phyloP scores from a whole-genome alignment of 2,329 filamentous ascomycete genomes.

The Rutstroemia sp. region DNA sequence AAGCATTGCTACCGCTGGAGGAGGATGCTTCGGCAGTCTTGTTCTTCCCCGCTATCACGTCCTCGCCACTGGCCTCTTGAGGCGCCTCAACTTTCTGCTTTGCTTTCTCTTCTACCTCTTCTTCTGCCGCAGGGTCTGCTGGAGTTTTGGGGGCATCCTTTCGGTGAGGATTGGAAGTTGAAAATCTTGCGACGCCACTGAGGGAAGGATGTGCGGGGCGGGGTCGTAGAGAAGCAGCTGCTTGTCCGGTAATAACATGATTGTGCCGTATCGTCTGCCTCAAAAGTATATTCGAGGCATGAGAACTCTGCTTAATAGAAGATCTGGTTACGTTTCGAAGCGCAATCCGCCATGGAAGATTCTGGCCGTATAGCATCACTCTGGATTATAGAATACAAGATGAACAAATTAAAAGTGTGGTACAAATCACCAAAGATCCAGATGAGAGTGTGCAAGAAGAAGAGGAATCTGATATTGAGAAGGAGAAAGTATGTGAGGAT shows the following conservation, averaged over 20 bases:
- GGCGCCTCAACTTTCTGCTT: conserved; percentile 28
- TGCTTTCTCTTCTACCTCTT: conserved; percentile 33
- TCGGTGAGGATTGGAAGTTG: conserved; percentile 42
- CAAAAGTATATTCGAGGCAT: conserved; percentile 13
- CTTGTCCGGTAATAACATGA: conserved; percentile 48
- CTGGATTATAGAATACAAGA: conserved; percentile 1
- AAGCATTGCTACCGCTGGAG: conserved; percentile 16
- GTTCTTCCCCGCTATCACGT: conserved; percentile 34
- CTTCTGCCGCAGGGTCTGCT: conserved; percentile 32
- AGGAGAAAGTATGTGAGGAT: too few species aligned
- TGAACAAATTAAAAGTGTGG: not conserved
- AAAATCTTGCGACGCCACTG: conserved; percentile 36
- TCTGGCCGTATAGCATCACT: conserved; percentile 56
- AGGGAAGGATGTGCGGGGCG: conserved; percentile 46
- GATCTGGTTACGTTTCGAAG: conserved; percentile 26
- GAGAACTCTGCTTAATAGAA: conserved; percentile 12
- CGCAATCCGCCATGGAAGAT: conserved; percentile 57
- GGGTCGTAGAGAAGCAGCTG: conserved; percentile 56
- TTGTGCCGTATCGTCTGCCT: conserved; percentile 19
- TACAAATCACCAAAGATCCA: too few species aligned
- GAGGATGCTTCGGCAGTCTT: conserved; percentile 21
- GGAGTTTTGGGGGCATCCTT: conserved; percentile 34
- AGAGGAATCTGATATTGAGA: not conserved
- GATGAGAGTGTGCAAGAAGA: too few species aligned
- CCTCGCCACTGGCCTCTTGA: conserved; percentile 36